Evolutionary conservation across 2,329 filamentous ascomycete genomes (phyloP), one percentile per base, ranked within the genome.

Genomic region (Aspergillus sergii): DNA sequence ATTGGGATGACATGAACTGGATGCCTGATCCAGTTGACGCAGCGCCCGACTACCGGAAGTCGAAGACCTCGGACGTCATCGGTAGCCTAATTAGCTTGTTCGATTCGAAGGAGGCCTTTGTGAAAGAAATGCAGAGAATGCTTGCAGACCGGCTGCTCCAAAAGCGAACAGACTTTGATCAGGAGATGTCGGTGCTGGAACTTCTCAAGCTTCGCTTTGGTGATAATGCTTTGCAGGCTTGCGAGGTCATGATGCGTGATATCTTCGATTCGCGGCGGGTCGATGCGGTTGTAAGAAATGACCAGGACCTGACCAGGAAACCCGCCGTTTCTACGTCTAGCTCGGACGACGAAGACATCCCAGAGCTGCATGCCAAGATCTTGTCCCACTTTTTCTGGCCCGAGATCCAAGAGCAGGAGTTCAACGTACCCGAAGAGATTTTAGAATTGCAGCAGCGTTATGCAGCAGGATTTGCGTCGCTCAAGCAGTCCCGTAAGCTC

Each of bases 161-260:
- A 62, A 87, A 86, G 54, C 89, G 90, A 64, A 82, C 86, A 21
- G 83, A 86, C 28, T 96, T 93, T 69, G 86, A 91, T 64, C 93
- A 93, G 75, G 95, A 92, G 77, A 86, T 92, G 59, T 90, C 91
- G 60, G 91, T 97, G 5, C 84, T 98, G 7, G 89, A 94, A 62
- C 85, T 98, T 11, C 85, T 99, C 63, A 97, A 97, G 80, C 85
- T 92, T 65, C 89, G 94, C 10, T 94, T 97, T 61, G 94, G 94
- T 28, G 93, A 97, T 68, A 85, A 86, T 32, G 89, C 92, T 19
- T 82, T 99, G 53, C 95, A 98, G 75, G 91, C 92, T 56, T 97
- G 94, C 77, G 94, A 99, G 74, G 95, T 99, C 71, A 99, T 99
- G 95, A 86, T 99, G 62, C 92, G 91, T 67, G 95, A 99, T 75